phyloP scores from a whole-genome alignment of 352 stramenopile genomes.

The Phytophthora palmivora region DNA sequence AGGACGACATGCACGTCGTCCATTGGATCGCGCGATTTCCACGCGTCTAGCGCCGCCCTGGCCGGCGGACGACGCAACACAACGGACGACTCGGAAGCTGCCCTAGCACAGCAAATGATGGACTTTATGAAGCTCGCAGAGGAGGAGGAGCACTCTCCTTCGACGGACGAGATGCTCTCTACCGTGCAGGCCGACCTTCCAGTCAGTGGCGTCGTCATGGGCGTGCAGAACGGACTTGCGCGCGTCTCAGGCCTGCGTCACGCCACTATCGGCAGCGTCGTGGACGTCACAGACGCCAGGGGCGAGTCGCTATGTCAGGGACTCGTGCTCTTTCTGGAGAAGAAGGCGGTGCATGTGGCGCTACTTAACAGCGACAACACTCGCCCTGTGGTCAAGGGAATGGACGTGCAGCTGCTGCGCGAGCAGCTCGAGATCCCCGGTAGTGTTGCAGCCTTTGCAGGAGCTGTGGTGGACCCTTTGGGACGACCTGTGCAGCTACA shows the following conservation, averaged over 20 bases:
- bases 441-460: constrained; percentile 51
- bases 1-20: neutral
- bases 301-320: constrained; percentile 47
- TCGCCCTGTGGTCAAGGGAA: constrained; percentile 52
- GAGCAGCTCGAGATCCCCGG: constrained; percentile 59
- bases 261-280: constrained; percentile 75
- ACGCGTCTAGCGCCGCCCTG: constrained; percentile 5
- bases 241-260: constrained; percentile 77
- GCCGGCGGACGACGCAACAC: constrained; percentile 8
- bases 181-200: constrained; percentile 47
- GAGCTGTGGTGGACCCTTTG: constrained; percentile 60
- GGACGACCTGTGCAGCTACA: constrained; percentile 42
- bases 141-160: constrained; percentile 16
- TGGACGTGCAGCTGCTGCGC: constrained; percentile 64
- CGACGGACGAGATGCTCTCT: neutral
- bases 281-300: constrained; percentile 43
- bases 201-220: constrained; percentile 59
- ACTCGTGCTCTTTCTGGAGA: constrained; percentile 66
- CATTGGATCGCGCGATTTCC: constrained; percentile 14
- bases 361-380: constrained; percentile 45
- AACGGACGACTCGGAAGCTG: constrained; percentile 57
- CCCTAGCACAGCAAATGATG: constrained; percentile 74
- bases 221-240: constrained; percentile 76
- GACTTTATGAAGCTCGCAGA: constrained; percentile 67
- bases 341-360: constrained; percentile 65